Evolutionary conservation across 441 rosid species (phyloP), one percentile per base, ranked within the genome.

Genomic region (Populus trichocarpa): DNA sequence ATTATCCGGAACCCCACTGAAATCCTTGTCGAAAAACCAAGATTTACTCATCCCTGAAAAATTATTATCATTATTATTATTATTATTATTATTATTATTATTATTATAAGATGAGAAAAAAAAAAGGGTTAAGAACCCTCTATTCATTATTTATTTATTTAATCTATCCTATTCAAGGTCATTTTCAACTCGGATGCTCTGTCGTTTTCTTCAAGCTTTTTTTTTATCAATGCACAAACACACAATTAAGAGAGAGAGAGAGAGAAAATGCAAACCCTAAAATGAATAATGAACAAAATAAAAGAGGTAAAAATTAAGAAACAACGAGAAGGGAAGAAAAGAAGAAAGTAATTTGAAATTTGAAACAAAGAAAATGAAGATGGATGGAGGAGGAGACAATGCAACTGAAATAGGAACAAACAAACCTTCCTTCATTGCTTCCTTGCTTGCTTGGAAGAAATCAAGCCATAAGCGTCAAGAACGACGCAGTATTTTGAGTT

Each of bases 1-100:
- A 76, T 89, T 90, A 83, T 90, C 98, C 0, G 86, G 50, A 40
- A 87, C 73, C 36, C 86, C 88, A 65, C 84, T 84, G 28, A 93
- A 84, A 42, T 85, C 84, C 66, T 85, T 86, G 26, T 89, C 96
- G 67, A 81, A 77, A 46, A 86, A 83, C 98, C 93, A 88, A 75
- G 90, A 82, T 80, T 82, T 84, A 80, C 72, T 73, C 50, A 77
- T 70, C 82, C 75, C 79, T 74, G 28, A 6, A 69, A 50, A 71
- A 38, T 30, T 30, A 35, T 35, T 35, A 30, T 30, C 2, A 26
- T 26, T 28, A 28, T 40, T 12, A 42, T 46, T 50, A 14, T 50
- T 50, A 50, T 50, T 42, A 42, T 0, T 35, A 30, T 30, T 26
- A 26, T 26, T 28, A 28, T 40, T 12, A 42, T 46, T 50, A 14